A percentile compares a stretch with the other conserved stretches of the same genome.
These are phyloP conservation scores for Neurospora sp. DNA, from an alignment of 495 filamentous ascomycete genomes.

Conservation along the genomic window DNA sequence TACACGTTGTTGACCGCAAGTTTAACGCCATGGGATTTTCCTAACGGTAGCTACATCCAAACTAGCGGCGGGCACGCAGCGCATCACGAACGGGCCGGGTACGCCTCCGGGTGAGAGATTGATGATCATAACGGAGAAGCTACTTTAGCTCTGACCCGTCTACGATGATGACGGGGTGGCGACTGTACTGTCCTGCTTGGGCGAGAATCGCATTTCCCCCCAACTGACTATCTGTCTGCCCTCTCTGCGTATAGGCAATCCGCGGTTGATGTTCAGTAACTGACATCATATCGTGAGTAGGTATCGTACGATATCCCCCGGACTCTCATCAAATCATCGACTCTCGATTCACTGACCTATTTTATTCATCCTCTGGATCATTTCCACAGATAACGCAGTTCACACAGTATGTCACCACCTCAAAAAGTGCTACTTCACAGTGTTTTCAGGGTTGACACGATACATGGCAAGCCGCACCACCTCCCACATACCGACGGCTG, in stretches of 20 bases:
- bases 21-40: neutral
- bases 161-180: neutral
- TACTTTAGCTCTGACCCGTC: neutral
- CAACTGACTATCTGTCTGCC: neutral
- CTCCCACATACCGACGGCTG: neutral
- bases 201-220: neutral
- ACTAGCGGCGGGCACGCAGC: neutral
- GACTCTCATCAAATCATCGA: neutral
- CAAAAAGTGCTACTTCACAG: neutral
- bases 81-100: neutral
- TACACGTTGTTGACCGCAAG: neutral
- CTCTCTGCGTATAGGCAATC: neutral
- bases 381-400: neutral
- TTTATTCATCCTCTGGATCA: neutral
- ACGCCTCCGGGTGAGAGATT: neutral
- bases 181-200: neutral
- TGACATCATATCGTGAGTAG: neutral
- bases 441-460: neutral
- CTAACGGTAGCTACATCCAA: neutral
- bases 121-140: neutral
- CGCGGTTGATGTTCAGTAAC: neutral
- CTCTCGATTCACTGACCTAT: neutral
- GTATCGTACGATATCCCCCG: neutral
- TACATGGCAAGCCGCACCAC: neutral
- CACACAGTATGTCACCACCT: neutral